Evolutionary conservation across 2,329 filamentous ascomycete species (phyloP), one percentile per base, ranked within the genome.

Genomic region (Ascochyta lentis): DNA sequence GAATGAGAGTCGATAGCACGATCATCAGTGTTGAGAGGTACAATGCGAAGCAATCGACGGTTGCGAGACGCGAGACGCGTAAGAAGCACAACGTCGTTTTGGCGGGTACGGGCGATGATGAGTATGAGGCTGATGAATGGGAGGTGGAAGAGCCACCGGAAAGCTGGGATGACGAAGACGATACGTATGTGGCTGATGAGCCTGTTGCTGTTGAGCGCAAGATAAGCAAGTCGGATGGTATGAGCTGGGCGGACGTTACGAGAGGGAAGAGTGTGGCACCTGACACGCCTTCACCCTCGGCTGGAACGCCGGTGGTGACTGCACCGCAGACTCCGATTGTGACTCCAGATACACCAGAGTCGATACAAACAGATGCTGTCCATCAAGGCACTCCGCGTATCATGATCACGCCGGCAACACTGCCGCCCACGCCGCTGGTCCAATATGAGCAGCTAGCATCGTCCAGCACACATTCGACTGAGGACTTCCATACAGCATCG

Each of bases 11-110:
- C n/a, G 55, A 52, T 4, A 58, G 40, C n/a, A 58, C 54, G 3
- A 42, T 66, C 6, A 43, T 67, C 1, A 49, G 45, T 2, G 63
- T 66, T 0, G 65, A 67, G 22, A 41, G 46, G 22, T 66, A 62
- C 41, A 57, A 56, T 34, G 52, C 62, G 33, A 52, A 43, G 6
- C 56, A 54, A 13, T 63, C 61, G 44, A 51, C 15, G 10, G 58
- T 26, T 6, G 54, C 35, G 44, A 56, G 31, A 39, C 49, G 39
- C 42, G 51, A 39, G 33, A 41, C 22, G 9, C 37, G 29, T 39
- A 42, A 43, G 33, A 27, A 40, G 49, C 1, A 34, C 2, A 27
- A 9, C 13, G 23, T 13, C 33, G n/a, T 10, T 13, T 15, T 12
- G 24, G 27, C n/a, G 29, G 16, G 16, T 24, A 10, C 29, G 29